Percentiles rank a stretch among this genome's conserved stretches.
phyloP scores from a whole-genome alignment of 192 early-diverging fungal genomes.

The Geranomyces michiganensis region DNA sequence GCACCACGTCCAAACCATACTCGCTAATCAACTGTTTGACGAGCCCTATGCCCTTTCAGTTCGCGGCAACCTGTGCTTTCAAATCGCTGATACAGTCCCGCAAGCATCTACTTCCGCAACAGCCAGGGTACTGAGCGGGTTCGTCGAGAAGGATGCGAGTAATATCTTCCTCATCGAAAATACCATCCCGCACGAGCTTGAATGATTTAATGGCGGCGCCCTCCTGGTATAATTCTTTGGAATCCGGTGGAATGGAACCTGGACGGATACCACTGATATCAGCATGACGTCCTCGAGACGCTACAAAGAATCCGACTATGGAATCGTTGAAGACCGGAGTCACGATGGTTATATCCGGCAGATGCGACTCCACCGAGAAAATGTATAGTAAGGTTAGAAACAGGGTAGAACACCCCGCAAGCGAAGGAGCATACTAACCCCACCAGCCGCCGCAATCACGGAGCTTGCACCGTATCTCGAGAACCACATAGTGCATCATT shows the following conservation, averaged over 20 bases:
- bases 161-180: constrained; percentile 82
- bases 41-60: constrained; percentile 87
- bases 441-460: too few species aligned
- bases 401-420: too few species aligned
- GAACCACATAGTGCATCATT: too few species aligned
- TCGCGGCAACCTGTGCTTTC: constrained; percentile 97
- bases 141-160: constrained; percentile 72
- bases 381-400: too few species aligned
- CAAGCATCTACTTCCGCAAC: constrained; percentile 85
- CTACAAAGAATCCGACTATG: constrained; percentile 98
- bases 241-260: constrained; percentile 87
- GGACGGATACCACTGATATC: constrained; percentile 78
- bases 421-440: too few species aligned
- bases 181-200: constrained; percentile 79
- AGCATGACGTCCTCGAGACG: constrained; percentile 87
- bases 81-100: constrained; percentile 91
- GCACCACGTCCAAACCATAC: constrained; percentile 83
- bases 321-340: constrained; percentile 90
- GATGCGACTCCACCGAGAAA: too few species aligned
- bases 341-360: constrained; percentile 87
- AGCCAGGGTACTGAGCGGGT: constrained; percentile 82
- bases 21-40: constrained; percentile 80
- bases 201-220: constrained; percentile 89
- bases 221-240: constrained; percentile 90
- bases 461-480: too few species aligned